phyloP scores from a whole-genome alignment of 345 rosid species.

The Kandelia obovata region DNA sequence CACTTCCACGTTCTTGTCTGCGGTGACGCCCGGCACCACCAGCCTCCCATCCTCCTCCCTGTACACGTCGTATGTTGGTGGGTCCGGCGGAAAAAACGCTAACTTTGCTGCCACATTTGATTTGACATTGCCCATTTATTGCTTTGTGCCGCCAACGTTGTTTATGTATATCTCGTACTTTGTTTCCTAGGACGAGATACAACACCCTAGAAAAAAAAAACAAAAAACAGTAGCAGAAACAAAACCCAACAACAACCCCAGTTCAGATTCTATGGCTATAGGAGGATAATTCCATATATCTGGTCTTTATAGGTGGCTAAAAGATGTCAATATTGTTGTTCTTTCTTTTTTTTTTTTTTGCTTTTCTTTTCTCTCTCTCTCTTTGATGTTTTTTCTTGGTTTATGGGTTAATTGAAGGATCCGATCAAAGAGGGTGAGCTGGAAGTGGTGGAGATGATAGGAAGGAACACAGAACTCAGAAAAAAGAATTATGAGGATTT shows the following conservation, averaged over 20 bases:
- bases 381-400: not conserved
- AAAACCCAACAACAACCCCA: not conserved
- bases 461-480: conserved; percentile 23
- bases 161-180: not conserved
- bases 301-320: not conserved
- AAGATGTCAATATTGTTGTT: not conserved
- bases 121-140: conserved; percentile 84
- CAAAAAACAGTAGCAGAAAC: not conserved
- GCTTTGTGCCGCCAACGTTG: not conserved
- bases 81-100: conserved; percentile 96
- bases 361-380: no score
- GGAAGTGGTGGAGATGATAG: conserved; percentile 4
- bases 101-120: conserved; percentile 91
- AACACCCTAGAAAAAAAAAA: no score
- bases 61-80: conserved; percentile 69
- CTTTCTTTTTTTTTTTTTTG: not conserved
- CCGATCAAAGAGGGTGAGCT: conserved; percentile 56
- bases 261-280: conserved; percentile 6
- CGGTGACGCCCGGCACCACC: conserved; percentile 57
- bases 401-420: conserved; percentile 28
- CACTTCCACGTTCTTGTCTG: conserved; percentile 79
- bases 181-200: not conserved
- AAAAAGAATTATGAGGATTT: conserved; percentile 6
- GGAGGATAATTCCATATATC: not conserved
- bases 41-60: conserved; percentile 59